Evolutionary conservation across 495 filamentous ascomycete genomes (phyloP).

Genomic region (Penicillium daleae): DNA sequence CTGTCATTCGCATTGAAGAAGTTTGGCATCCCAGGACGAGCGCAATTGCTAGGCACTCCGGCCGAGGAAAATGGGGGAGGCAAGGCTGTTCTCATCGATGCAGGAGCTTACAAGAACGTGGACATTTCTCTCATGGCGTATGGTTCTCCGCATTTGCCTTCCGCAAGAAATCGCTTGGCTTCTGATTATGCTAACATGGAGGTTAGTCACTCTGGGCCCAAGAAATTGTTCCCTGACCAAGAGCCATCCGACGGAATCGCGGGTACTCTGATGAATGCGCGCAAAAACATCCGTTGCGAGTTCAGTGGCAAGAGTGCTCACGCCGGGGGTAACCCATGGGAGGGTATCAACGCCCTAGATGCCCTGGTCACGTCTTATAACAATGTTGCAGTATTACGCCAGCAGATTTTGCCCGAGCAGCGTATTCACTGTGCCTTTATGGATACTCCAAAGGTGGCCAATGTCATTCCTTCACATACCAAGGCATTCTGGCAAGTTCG

Average conservation of each 20-base stretch:
- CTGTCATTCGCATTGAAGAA: constrained; percentile 52
- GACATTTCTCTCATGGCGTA: constrained; percentile 69
- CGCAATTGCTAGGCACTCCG: constrained; percentile 69
- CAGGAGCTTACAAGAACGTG: constrained; percentile 65
- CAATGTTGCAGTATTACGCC: constrained; percentile 61
- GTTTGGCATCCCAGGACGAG: constrained; percentile 55
- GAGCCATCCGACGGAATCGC: constrained; percentile 34
- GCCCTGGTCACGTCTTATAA: constrained; percentile 66
- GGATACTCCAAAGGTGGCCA: constrained; percentile 61
- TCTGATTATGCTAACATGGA: background rate
- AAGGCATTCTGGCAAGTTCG: constrained; percentile 57
- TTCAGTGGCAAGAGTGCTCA: constrained; percentile 49
- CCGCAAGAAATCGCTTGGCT: background rate
- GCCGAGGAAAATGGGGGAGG: constrained; percentile 74
- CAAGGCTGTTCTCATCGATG: constrained; percentile 66
- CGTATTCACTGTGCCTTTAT: constrained; percentile 63
- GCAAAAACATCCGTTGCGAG: constrained; percentile 41
- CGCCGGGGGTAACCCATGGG: constrained; percentile 66
- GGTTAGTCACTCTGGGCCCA: constrained; percentile 32
- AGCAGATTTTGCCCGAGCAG: constrained; percentile 65
- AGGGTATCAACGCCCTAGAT: constrained; percentile 66
- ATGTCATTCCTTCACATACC: constrained; percentile 64
- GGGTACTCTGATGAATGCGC: constrained; percentile 43
- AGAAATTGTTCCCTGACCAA: constrained; percentile 34
- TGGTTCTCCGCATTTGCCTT: constrained; percentile 1